Evolutionary conservation across 225 moss, liverwort and hornwort species (phyloP).

Genomic region (Pseudisothecium myosuroides): DNA sequence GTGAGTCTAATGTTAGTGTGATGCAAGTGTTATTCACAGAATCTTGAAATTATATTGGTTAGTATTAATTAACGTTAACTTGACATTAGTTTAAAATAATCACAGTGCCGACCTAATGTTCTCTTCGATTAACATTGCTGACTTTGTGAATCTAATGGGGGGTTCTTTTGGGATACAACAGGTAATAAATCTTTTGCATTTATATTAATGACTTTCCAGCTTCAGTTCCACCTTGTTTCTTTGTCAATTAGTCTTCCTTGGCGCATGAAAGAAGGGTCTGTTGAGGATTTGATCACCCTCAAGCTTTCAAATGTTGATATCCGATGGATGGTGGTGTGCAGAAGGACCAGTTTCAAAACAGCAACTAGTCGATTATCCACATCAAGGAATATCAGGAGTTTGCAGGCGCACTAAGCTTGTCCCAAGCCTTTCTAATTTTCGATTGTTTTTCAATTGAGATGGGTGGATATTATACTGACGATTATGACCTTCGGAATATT

Average conservation of each 20-base stretch:
- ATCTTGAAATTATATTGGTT: background rate
- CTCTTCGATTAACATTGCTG: no score
- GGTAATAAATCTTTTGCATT: background rate
- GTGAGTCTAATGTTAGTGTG: background rate
- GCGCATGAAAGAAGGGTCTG: background rate
- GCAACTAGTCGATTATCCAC: slow-evolving; percentile 1
- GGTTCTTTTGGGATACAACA: background rate
- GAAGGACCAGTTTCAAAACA: background rate
- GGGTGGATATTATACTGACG: background rate
- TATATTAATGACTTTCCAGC: no score
- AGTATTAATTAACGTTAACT: no score
- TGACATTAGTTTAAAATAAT: no score
- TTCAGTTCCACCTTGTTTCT: background rate
- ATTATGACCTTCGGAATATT: background rate
- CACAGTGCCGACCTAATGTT: background rate
- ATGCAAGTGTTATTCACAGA: no score
- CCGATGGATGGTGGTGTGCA: background rate
- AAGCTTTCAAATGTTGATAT: background rate
- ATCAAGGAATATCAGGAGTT: slow-evolving; percentile 5
- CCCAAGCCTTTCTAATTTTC: background rate
- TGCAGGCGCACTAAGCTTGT: slow-evolving; percentile 20
- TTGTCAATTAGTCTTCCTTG: background rate
- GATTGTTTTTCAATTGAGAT: background rate
- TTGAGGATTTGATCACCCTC: no score
- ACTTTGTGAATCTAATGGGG: no score